Evolutionary conservation across 2,329 filamentous ascomycete genomes (phyloP).

Genomic region (Conoideocrella luteorostrata): DNA sequence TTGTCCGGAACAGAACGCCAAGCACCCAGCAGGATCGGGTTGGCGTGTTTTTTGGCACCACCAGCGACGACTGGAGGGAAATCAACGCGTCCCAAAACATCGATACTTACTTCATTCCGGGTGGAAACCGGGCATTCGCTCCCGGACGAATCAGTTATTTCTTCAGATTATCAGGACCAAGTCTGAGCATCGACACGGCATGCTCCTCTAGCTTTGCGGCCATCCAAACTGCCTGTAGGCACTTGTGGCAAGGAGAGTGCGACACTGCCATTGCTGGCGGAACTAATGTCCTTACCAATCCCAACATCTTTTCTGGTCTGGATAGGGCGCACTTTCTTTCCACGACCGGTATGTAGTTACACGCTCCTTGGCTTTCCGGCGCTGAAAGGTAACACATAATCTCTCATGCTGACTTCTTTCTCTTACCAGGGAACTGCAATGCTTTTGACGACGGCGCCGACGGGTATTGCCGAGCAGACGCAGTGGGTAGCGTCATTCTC

Average conservation of each 20-base stretch:
- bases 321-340: constrained; percentile 7
- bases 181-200: constrained; percentile 67
- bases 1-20: constrained; percentile 9
- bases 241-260: constrained; percentile 6
- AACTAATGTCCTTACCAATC: constrained; percentile 12
- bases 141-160: constrained; percentile 64
- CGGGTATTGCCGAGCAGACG: constrained; percentile 77
- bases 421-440: constrained; percentile 43
- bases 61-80: constrained; percentile 74
- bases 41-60: constrained; percentile 70
- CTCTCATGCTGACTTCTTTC: too few species aligned
- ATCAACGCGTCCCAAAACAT: constrained; percentile 65
- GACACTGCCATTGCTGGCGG: constrained; percentile 9
- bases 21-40: constrained; percentile 53
- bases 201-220: constrained; percentile 70
- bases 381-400: too few species aligned
- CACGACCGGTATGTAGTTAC: too few species aligned
- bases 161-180: constrained; percentile 70
- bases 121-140: constrained; percentile 43
- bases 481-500: constrained; percentile 65
- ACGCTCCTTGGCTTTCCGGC: too few species aligned
- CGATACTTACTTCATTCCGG: constrained; percentile 49
- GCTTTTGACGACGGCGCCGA: constrained; percentile 76
- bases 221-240: constrained; percentile 35
- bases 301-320: constrained; percentile 5